These are phyloP conservation scores for Sugiyamaella marilandica DNA, from an alignment of 805 yeast genomes.

Conservation along the genomic window DNA sequence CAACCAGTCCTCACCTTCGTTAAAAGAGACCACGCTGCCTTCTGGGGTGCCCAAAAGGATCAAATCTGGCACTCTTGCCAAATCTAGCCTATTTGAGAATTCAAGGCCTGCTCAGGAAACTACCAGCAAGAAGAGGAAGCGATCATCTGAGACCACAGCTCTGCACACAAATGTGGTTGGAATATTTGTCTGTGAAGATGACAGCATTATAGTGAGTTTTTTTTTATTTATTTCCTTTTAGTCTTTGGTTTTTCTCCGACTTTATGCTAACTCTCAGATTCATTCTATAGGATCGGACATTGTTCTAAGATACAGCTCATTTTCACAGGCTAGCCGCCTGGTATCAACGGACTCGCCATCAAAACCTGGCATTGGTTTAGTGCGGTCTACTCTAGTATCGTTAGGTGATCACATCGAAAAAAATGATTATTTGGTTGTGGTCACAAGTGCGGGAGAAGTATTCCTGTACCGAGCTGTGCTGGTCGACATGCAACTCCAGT, in stretches of 20 bases:
- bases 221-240: neutral
- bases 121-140: neutral
- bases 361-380: conserved; percentile 1
- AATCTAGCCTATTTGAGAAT: neutral
- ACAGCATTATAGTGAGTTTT: neutral
- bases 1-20: conserved; percentile 1
- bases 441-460: conserved; percentile 80
- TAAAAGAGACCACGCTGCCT: conserved; percentile 6
- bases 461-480: conserved; percentile 56
- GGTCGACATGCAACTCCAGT: conserved; percentile 42
- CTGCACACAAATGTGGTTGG: neutral
- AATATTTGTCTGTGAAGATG: conserved; percentile 3
- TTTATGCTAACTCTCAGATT: neutral
- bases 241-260: neutral
- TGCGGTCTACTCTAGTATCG: conserved; percentile 50
- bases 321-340: neutral
- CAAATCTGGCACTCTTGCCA: neutral
- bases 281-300: neutral
- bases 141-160: conserved; percentile 4
- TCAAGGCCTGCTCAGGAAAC: neutral
- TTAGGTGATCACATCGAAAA: conserved; percentile 54
- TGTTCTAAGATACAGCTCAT: neutral
- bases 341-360: neutral
- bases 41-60: conserved; percentile 1
- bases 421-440: conserved; percentile 61